Evolutionary conservation across 495 filamentous ascomycete genomes (phyloP).

Genomic region (Xylaria curta): DNA sequence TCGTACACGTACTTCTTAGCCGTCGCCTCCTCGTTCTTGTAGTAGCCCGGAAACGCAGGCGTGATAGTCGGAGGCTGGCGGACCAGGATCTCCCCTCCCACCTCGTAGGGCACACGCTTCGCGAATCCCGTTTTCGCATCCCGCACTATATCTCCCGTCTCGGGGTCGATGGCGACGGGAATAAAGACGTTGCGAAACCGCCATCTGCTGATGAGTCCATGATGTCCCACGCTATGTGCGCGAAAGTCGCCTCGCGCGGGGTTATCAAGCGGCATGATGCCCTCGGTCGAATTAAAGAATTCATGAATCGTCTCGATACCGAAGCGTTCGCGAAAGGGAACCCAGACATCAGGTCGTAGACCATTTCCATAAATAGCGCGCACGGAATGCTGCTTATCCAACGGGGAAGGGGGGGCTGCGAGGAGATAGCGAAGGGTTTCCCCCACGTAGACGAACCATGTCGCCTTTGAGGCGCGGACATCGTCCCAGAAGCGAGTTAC

Average conservation of each 20-base stretch:
- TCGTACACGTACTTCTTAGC: constrained; percentile 71
- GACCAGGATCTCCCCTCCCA: constrained; percentile 79
- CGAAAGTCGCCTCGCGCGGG: constrained; percentile 65
- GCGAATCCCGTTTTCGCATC: constrained; percentile 73
- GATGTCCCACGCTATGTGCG: constrained; percentile 71
- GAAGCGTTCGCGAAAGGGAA: constrained; percentile 68
- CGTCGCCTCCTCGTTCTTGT: constrained; percentile 68
- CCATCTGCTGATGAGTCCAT: constrained; percentile 64
- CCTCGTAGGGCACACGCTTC: constrained; percentile 63
- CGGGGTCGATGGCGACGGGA: constrained; percentile 71
- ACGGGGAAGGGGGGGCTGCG: constrained; percentile 66
- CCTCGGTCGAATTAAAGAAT: constrained; percentile 73
- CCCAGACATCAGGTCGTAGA: constrained; percentile 78
- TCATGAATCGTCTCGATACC: constrained; percentile 64
- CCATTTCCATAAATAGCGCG: constrained; percentile 78
- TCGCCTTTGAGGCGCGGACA: constrained; percentile 69
- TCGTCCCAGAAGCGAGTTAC: constrained; percentile 77
- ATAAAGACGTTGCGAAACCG: constrained; percentile 60
- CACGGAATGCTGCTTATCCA: constrained; percentile 70
- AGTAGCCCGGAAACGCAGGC: constrained; percentile 72
- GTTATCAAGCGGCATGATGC: constrained; percentile 65
- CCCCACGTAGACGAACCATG: constrained; percentile 81
- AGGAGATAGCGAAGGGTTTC: constrained; percentile 81
- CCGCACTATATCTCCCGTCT: constrained; percentile 67
- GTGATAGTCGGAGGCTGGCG: constrained; percentile 55